A percentile compares a stretch with the other conserved stretches of the same genome.
Conservation (phyloP, 352 stramenopile species). For the Phytophthora brassicae region DNA sequence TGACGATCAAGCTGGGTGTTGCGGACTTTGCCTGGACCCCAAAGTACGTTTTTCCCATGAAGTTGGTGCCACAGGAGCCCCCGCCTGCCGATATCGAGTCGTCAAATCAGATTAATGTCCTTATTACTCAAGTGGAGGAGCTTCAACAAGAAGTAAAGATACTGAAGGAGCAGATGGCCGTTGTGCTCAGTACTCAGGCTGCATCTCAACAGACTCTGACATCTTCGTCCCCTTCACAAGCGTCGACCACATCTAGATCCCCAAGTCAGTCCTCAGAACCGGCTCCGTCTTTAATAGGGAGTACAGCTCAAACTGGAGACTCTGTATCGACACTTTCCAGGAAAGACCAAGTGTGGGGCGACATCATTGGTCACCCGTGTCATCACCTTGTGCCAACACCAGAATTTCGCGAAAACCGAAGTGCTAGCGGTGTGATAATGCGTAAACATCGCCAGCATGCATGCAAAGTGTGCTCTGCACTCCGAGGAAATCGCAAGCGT, state of each 20-base stretch:
- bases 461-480: slow-evolving; percentile 40
- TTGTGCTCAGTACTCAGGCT: slow-evolving; percentile 16
- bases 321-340: slow-evolving; percentile 5
- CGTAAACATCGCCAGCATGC: slow-evolving; percentile 33
- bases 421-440: slow-evolving; percentile 10
- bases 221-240: slow-evolving; percentile 1
- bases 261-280: not conserved
- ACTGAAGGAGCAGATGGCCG: slow-evolving; percentile 29
- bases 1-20: slow-evolving; percentile 22
- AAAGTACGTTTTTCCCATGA: slow-evolving; percentile 30
- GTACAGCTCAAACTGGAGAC: not conserved
- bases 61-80: not conserved
- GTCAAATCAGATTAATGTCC: slow-evolving; percentile 9
- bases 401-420: slow-evolving; percentile 30
- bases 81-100: slow-evolving; percentile 7
- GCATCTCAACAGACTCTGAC: not conserved
- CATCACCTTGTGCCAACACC: slow-evolving; percentile 30
- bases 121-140: slow-evolving; percentile 29
- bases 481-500: slow-evolving; percentile 28
- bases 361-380: slow-evolving; percentile 23
- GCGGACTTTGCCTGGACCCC: slow-evolving; percentile 22
- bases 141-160: slow-evolving; percentile 31
- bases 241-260: not conserved
- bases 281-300: not conserved
- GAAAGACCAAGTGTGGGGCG: slow-evolving; percentile 28